These are phyloP conservation scores for Xylaria flabelliformis DNA, from an alignment of 495 filamentous ascomycete genomes.

Conservation along the genomic window DNA sequence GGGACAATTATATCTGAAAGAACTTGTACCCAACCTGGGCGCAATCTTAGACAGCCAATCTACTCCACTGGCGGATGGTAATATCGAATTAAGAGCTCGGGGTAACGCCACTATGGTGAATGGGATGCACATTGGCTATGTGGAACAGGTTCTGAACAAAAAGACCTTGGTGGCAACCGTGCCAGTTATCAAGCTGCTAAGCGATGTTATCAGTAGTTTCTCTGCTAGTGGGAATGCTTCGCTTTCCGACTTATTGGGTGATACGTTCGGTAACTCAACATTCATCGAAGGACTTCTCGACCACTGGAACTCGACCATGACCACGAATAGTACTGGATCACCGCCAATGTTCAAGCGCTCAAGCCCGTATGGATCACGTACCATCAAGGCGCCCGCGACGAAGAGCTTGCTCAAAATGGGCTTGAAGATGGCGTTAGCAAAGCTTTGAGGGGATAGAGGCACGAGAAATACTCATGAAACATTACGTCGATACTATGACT, in stretches of 20 bases:
- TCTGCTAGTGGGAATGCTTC: constrained; percentile 31
- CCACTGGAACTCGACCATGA: constrained; percentile 33
- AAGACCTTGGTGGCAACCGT: constrained; percentile 47
- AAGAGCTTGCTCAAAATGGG: constrained; percentile 38
- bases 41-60: constrained; percentile 44
- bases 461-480: constrained; percentile 10
- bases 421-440: constrained; percentile 36
- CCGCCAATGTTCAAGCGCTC: constrained; percentile 21
- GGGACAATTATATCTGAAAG: constrained; percentile 45
- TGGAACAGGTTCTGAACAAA: constrained; percentile 52
- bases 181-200: constrained; percentile 45
- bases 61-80: constrained; percentile 43
- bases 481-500: constrained; percentile 6
- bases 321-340: constrained; percentile 13
- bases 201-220: constrained; percentile 44
- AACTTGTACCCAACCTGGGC: constrained; percentile 45
- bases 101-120: constrained; percentile 54
- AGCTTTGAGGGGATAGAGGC: constrained; percentile 18
- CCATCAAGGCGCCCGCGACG: constrained; percentile 32
- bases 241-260: constrained; percentile 33
- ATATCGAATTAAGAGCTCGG: constrained; percentile 47
- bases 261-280: constrained; percentile 40
- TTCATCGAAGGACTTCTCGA: constrained; percentile 36
- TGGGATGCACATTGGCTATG: constrained; percentile 51
- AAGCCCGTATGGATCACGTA: constrained; percentile 23